Evolutionary conservation across 345 rosid species (phyloP).

Genomic region (Boechera retrofracta): DNA sequence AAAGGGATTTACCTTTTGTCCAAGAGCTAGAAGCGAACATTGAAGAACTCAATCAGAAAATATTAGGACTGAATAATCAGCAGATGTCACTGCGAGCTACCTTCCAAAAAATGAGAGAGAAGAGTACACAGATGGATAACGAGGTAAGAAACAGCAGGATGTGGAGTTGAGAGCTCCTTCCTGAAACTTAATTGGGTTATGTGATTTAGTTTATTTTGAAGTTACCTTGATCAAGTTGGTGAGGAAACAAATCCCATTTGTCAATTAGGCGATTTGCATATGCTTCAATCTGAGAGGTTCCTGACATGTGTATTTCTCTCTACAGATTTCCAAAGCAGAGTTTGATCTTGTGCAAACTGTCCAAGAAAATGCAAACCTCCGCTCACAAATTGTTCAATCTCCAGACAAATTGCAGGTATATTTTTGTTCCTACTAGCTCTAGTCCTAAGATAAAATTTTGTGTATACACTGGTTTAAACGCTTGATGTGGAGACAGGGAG

Average conservation of each 20-base stretch:
- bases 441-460: background rate
- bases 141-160: conserved; percentile 49
- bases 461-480: background rate
- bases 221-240: conserved; percentile 18
- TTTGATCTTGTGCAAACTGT: conserved; percentile 78
- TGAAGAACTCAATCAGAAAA: conserved; percentile 65
- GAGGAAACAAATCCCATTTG: conserved; percentile 11
- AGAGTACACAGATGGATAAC: conserved; percentile 61
- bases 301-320: conserved; percentile 29
- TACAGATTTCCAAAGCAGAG: conserved; percentile 81
- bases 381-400: conserved; percentile 87
- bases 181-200: background rate
- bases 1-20: conserved; percentile 71
- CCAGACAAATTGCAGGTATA: conserved; percentile 91
- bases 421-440: conserved; percentile 1
- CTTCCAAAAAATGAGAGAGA: conserved; percentile 67
- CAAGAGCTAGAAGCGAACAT: conserved; percentile 68
- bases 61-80: conserved; percentile 71
- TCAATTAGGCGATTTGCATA: background rate
- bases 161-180: background rate
- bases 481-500: conserved; percentile 54
- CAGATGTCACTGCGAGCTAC: conserved; percentile 71
- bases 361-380: conserved; percentile 80
- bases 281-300: background rate
- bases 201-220: conserved; percentile 2